Percentiles rank a stretch among this genome's conserved stretches.
Evolutionary conservation across 495 filamentous ascomycete genomes (phyloP).

Genomic region (Cryomyces minteri): DNA sequence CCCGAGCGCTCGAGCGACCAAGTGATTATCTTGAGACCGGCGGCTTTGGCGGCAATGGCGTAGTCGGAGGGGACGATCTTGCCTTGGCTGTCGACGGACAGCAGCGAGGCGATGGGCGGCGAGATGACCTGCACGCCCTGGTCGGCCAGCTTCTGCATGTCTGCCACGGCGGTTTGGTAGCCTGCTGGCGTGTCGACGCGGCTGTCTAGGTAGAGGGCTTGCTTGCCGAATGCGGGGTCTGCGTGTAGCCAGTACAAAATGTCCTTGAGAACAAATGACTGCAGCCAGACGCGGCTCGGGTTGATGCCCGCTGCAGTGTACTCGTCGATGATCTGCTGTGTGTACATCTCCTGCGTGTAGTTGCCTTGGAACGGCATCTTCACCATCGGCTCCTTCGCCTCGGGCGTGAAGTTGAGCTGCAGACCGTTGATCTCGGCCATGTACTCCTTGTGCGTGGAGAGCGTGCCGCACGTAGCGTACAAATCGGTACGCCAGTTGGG

Average conservation of each 20-base stretch:
- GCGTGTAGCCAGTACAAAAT: conserved; percentile 41
- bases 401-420: conserved; percentile 37
- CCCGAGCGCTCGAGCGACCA: conserved; percentile 46
- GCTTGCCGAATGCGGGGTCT: conserved; percentile 34
- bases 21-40: conserved; percentile 36
- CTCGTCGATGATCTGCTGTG: conserved; percentile 38
- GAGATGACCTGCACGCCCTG: conserved; percentile 19
- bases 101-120: conserved; percentile 15
- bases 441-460: conserved; percentile 32
- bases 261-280: conserved; percentile 41
- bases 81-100: conserved; percentile 8
- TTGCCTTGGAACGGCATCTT: conserved; percentile 39
- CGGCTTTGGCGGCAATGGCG: conserved; percentile 26
- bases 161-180: conserved; percentile 27
- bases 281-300: conserved; percentile 36
- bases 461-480: conserved; percentile 35
- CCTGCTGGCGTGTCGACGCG: conserved; percentile 27
- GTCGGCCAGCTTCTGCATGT: conserved; percentile 24
- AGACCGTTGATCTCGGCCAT: conserved; percentile 31
- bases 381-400: conserved; percentile 40
- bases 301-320: conserved; percentile 32
- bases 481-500: conserved; percentile 37
- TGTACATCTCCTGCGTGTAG: conserved; percentile 38
- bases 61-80: conserved; percentile 19
- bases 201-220: conserved; percentile 40